phyloP scores from a whole-genome alignment of 2,329 filamentous ascomycete species.

The Chaetomium olivaceum region DNA sequence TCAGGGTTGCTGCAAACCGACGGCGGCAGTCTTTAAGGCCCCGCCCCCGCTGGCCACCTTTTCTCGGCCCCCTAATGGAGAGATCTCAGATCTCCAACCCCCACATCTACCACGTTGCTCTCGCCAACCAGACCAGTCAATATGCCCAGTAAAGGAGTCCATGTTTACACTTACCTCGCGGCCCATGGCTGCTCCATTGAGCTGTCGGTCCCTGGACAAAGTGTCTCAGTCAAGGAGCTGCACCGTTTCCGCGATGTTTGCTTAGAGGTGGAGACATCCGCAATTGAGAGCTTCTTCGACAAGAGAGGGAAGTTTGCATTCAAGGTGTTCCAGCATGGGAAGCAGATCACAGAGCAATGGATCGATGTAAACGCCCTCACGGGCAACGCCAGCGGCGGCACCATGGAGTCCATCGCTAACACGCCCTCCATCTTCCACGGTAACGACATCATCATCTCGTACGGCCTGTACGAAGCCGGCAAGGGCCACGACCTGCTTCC shows the following conservation, averaged over 20 bases:
- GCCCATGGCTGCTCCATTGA: conserved; percentile 46
- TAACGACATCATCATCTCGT: conserved; percentile 41
- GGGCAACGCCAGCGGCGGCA: conserved; percentile 45
- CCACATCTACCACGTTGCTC: not conserved
- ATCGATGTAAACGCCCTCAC: conserved; percentile 49
- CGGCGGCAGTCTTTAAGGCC: not conserved
- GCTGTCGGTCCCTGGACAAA: conserved; percentile 46
- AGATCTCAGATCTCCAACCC: conserved; percentile 5
- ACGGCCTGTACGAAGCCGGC: conserved; percentile 53
- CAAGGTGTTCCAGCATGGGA: conserved; percentile 42
- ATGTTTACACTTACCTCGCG: conserved; percentile 43
- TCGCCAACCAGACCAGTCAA: conserved; percentile 14
- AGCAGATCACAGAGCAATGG: conserved; percentile 46
- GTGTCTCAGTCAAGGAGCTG: conserved; percentile 38
- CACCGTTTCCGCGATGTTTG: conserved; percentile 42
- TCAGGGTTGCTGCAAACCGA: not conserved
- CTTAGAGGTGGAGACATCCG: conserved; percentile 48
- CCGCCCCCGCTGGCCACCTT: not conserved
- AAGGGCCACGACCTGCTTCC: conserved; percentile 42
- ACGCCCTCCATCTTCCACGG: conserved; percentile 36
- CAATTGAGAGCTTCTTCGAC: conserved; percentile 45
- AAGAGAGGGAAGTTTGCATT: conserved; percentile 49
- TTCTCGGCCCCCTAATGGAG: not conserved
- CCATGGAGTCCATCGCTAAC: conserved; percentile 40
- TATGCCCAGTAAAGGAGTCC: conserved; percentile 48